These are phyloP conservation scores for Leishmania braziliensis DNA, from an alignment of 208 protist species.

Conservation along the genomic window DNA sequence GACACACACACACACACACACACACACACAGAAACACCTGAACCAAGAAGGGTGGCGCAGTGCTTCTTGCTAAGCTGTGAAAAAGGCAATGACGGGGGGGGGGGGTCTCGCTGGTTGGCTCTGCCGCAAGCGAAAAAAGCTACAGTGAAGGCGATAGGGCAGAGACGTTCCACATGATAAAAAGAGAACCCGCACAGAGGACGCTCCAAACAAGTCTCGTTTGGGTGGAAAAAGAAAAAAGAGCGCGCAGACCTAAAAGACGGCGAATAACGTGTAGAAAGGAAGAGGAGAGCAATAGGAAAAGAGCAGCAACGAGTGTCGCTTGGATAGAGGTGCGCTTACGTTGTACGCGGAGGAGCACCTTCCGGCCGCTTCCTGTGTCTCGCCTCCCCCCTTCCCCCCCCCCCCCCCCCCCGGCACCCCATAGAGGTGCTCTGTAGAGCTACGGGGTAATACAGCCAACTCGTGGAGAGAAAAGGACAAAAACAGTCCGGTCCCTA, in stretches of 20 bases:
- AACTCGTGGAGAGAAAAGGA: neutral
- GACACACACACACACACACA: too few relatives aligned
- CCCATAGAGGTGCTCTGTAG: neutral
- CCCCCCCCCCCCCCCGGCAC: too few relatives aligned
- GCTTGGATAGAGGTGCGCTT: neutral
- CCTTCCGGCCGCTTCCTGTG: neutral
- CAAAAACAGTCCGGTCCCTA: too few relatives aligned
- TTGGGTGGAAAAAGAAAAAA: neutral
- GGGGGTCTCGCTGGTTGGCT: neutral
- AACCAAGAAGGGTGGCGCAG: neutral
- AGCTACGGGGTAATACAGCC: neutral
- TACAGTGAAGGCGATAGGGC: neutral
- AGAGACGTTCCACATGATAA: neutral
- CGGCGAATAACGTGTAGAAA: neutral
- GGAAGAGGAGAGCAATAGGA: neutral
- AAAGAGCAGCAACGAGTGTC: neutral
- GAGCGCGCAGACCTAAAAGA: neutral
- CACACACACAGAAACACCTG: neutral
- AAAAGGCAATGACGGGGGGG: neutral
- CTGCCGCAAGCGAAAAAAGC: neutral
- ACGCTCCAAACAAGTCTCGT: neutral
- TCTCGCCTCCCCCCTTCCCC: neutral
- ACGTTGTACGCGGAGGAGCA: neutral
- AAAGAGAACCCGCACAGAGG: neutral
- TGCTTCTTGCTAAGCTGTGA: neutral